A percentile compares a stretch with the other conserved stretches of the same genome.
Conservation (phyloP, 2,329 filamentous ascomycete genomes). For the Ceratocystis papillata region DNA sequence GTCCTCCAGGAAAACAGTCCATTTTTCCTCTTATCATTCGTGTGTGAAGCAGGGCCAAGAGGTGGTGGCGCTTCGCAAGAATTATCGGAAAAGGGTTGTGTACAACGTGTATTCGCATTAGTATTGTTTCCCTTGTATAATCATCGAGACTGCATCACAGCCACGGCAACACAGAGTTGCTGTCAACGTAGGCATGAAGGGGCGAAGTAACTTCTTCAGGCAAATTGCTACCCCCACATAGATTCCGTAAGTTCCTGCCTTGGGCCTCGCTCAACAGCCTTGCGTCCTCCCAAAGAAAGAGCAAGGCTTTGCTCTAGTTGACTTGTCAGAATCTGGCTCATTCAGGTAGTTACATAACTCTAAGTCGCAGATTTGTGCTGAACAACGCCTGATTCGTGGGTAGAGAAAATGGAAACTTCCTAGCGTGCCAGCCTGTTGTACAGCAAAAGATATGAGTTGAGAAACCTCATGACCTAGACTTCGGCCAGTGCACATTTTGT, state of each 20-base stretch:
- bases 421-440: background rate
- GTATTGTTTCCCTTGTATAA: background rate
- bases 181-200: background rate
- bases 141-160: background rate
- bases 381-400: background rate
- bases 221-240: background rate
- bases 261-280: background rate
- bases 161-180: background rate
- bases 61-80: background rate
- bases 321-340: background rate
- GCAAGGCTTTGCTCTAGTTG: background rate
- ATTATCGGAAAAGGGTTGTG: background rate
- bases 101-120: background rate
- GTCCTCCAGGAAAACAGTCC: background rate
- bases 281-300: background rate
- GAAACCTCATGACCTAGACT: background rate
- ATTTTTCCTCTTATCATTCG: background rate
- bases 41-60: background rate
- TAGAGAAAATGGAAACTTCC: background rate
- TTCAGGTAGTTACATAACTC: background rate
- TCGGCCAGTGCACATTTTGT: background rate
- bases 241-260: background rate
- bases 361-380: background rate
- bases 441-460: background rate
- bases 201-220: slow-evolving; percentile 1